These are phyloP conservation scores for Sarcomyxa edulis DNA, from an alignment of 768 basidiomycete genomes.

Conservation along the genomic window DNA sequence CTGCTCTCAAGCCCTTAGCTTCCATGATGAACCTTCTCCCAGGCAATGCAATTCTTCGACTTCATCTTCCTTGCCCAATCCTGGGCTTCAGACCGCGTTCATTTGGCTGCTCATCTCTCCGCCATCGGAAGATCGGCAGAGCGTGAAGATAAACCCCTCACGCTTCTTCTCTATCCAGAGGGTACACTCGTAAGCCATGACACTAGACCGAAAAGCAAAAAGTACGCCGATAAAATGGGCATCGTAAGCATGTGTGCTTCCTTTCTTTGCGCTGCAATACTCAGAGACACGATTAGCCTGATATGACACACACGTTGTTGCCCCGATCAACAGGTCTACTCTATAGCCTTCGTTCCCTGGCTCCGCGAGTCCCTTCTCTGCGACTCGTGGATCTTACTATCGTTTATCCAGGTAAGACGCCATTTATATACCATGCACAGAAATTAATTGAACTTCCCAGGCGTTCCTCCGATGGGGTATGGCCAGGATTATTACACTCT, in stretches of 20 bases:
- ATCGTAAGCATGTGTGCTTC: slow-evolving; percentile 55
- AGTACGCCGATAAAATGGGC: slow-evolving; percentile 84
- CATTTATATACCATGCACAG: background rate
- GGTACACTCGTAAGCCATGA: slow-evolving; percentile 89
- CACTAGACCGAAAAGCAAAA: slow-evolving; percentile 80
- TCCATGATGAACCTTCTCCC: background rate
- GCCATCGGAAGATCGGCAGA: slow-evolving; percentile 68
- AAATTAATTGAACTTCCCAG: slow-evolving; percentile 28
- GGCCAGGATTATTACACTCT: slow-evolving; percentile 90
- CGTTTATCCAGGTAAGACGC: slow-evolving; percentile 73
- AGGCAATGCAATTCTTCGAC: slow-evolving; percentile 92
- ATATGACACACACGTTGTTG: slow-evolving; percentile 76
- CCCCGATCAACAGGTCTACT: slow-evolving; percentile 91
- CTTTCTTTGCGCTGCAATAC: background rate
- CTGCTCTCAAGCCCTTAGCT: slow-evolving; percentile 13
- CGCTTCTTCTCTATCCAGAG: slow-evolving; percentile 90
- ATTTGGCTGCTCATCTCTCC: slow-evolving; percentile 61
- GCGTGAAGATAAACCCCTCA: slow-evolving; percentile 62
- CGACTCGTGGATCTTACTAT: slow-evolving; percentile 88
- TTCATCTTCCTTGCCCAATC: slow-evolving; percentile 93
- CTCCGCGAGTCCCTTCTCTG: slow-evolving; percentile 70
- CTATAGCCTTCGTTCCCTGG: slow-evolving; percentile 76
- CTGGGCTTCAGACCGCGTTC: slow-evolving; percentile 79
- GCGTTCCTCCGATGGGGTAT: slow-evolving; percentile 72
- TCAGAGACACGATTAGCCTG: slow-evolving; percentile 42